Evolutionary conservation across 306 rosid species (phyloP), one percentile per base, ranked within the genome.

Genomic region (Betula pendula): DNA sequence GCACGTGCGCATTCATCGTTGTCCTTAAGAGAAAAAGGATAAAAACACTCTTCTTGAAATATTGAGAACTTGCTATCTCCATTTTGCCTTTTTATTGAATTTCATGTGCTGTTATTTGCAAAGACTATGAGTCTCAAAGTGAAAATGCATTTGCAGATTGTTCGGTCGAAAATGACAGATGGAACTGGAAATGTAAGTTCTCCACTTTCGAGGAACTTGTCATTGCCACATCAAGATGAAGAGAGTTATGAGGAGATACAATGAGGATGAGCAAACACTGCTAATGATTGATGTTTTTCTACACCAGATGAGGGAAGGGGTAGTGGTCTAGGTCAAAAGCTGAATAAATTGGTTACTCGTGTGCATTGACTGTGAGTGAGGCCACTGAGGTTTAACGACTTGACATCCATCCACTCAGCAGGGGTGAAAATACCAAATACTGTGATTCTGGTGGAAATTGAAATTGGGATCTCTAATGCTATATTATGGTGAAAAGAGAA

Each of bases 151-250:
- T 27, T 86, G 88, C 92, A 94, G 98, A 81, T 69, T 10, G 89
- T 94, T 73, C 88, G 92, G 76, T 86, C 94, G 55, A 80, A 72
- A 74, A 75, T 94, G 90, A 42, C 52, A 24, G 92, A 89, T 70
- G 94, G 94, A 85, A 86, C 85, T 35, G 85, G 74, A 77, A 91
- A 86, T 87, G 76, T 84, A 76, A 87, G 83, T 79, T 79, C 82
- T 50, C 79, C 81, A 50, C 50, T 63, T 12, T 24, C 72, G 27
- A 90, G 81, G 79, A 87, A 75, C 79, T 73, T 71, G 35, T 77
- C 85, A 25, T 51, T 76, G 68, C 74, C 77, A 3, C 79, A 69
- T 53, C 82, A 87, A 72, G 90, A 89, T 33, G 87, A 75, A 15
- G 86, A 87, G 72, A 49, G 77, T 35, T 74, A 75, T 27, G 90